Base-by-base conservation (phyloP, 2,329 filamentous ascomycete genomes). In the Xylariaceae sp. region DNA sequence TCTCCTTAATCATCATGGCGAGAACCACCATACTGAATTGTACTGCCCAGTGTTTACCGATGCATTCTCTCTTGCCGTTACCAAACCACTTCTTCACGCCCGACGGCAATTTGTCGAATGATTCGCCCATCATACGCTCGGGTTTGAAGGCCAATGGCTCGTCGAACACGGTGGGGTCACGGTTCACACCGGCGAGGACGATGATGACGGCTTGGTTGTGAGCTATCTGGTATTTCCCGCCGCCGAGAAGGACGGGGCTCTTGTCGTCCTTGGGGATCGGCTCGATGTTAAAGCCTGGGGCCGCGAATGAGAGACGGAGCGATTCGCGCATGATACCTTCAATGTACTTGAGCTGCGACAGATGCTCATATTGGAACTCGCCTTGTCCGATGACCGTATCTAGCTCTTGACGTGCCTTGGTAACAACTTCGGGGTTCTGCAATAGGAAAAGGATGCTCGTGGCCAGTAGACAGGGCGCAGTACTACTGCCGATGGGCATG, bases 401-500 rank as follows among this genome's bases (percentile, higher is more conserved):
- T 0, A 85, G 70, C 65, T 86, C 81, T 18, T 75, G 66, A 35
- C 83, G 78, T 0, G 81, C 82, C 29, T 70, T 72, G 26, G 67
- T 62, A n/a, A 83, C 69, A 1, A 71, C 74, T 0, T 72, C 66
- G 0, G 81, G 81, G 63, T 81, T 80, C 67, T 78, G 77, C 1
- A 80, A 58, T 2, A 85, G 71, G 44, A 80, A 76, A 59, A 80
- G 77, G 55, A 84, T 77, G 7, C 73, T 70, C 6, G 70, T 73
- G 56, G 69, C 73, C 55, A 80, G 64, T 62, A 73, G 70, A 53
- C 75, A 77, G 2, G 77, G 77, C 3, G 77, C 75, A 0, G 78
- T 81, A 64, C 73, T 77, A 67, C 74, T 78, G 3, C 80, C 82
- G 45, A 85, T 84, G 33, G 87, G 79, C 75, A 89, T 87, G 2